Evolutionary conservation across 768 basidiomycete genomes (phyloP), one percentile per base, ranked within the genome.

Genomic region (Lactarius tabidus): DNA sequence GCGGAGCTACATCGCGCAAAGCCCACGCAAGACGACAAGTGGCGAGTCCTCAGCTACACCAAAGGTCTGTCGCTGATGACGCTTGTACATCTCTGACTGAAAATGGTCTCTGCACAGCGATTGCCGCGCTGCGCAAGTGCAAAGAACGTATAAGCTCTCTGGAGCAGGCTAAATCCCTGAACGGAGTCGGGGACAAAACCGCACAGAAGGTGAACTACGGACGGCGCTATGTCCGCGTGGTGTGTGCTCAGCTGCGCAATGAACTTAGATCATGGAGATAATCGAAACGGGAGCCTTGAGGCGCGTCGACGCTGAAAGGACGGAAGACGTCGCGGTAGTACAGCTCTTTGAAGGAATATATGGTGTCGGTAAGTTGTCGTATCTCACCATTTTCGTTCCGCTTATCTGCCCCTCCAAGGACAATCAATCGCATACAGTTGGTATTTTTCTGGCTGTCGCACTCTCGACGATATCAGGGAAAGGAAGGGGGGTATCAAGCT

Each of bases 271-370:
- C 59, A 85, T 85, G 80, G 92, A 94, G 73, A 92, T 94, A 33
- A 70, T 93, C 29, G 72, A 85, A 63, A 93, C 91, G 0, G 92
- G 92, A 0, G 77, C 81, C n/a, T 78, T 93, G 35, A 79, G 79
- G 26, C 84, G 91, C 18, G 86, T 94, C 62, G 76, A 75, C 38
- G 86, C 85, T 63, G 90, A 90, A 73, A 79, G 77, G 28, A 88
- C 87, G 1, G 85, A 83, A 39, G 89, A 90, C 58, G 79, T 90
- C 1, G 72, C 77, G 43, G 81, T 81, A 0, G 79, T 81, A 3
- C 76, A 79, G 28, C 54, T 85, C 12, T 95, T 96, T 71, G 82
- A 84, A 60, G 89, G 90, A 9, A 88, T 97, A 51, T 95, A 95
- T 70, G 93, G 91, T 36, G 91, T 95, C 64, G 94, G 93, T 85